Evolutionary conservation across 306 rosid genomes (phyloP).

Genomic region (Abrus pulchellus): DNA sequence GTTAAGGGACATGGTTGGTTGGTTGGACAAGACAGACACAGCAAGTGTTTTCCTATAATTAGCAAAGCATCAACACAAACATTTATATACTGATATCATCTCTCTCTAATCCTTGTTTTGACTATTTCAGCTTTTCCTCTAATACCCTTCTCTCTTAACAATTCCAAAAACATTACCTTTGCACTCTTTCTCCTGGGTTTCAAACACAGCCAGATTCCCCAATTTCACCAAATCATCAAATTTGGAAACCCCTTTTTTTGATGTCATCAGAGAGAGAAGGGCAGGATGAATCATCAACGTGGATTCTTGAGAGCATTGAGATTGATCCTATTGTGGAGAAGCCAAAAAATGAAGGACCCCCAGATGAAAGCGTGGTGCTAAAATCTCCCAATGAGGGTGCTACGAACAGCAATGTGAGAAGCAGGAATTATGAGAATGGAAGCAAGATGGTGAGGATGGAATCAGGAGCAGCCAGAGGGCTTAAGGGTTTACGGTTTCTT

Average conservation of each 20-base stretch:
- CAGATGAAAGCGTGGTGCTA: background rate
- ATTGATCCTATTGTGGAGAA: slow-evolving; percentile 62
- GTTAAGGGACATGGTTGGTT: background rate
- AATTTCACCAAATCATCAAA: background rate
- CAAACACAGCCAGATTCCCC: background rate
- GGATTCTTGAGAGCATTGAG: slow-evolving; percentile 69
- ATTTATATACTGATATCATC: slow-evolving; percentile 20
- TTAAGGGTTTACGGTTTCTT: slow-evolving; percentile 79
- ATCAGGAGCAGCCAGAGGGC: slow-evolving; percentile 73
- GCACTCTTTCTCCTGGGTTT: background rate
- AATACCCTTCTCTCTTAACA: slow-evolving; percentile 30
- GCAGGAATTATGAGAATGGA: slow-evolving; percentile 38
- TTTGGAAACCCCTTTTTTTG: background rate
- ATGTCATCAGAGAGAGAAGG: slow-evolving; percentile 52
- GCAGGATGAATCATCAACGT: slow-evolving; percentile 51
- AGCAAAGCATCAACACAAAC: slow-evolving; percentile 17
- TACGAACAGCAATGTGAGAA: slow-evolving; percentile 41
- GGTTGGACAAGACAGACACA: slow-evolving; percentile 28
- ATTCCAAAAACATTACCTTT: slow-evolving; percentile 19
- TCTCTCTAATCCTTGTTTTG: slow-evolving; percentile 28
- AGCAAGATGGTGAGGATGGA: slow-evolving; percentile 44
- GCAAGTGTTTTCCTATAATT: slow-evolving; percentile 32
- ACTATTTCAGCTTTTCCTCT: slow-evolving; percentile 43
- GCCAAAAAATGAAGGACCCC: background rate
- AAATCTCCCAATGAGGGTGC: slow-evolving; percentile 36